Conservation (phyloP, 805 yeast genomes). For the Saturnispora galanensis region DNA sequence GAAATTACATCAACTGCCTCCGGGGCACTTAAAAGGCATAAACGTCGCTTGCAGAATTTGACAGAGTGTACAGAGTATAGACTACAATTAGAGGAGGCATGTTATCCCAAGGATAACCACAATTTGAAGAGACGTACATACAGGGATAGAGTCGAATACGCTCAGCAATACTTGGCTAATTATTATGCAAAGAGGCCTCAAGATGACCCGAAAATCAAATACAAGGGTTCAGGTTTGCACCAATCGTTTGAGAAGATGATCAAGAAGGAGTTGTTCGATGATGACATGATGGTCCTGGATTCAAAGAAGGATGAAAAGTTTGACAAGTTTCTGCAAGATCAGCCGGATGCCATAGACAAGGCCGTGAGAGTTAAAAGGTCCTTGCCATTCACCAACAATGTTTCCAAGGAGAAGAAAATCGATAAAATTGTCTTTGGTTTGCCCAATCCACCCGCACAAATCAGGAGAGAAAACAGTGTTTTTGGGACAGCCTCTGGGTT, state of each 20-base stretch:
- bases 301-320: not conserved
- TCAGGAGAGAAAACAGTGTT: constrained; percentile 20
- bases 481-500: not conserved
- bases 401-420: not conserved
- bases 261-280: not conserved
- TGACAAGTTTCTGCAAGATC: not conserved
- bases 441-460: constrained; percentile 7
- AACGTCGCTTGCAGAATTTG: constrained; percentile 23
- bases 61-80: constrained; percentile 27
- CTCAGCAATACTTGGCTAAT: constrained; percentile 17
- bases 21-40: constrained; percentile 19
- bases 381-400: not conserved
- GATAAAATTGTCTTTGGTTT: constrained; percentile 16
- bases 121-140: constrained; percentile 10
- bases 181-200: constrained; percentile 10
- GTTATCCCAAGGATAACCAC: constrained; percentile 12
- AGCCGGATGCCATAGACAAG: constrained; percentile 7
- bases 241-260: constrained; percentile 1
- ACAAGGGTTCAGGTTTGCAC: constrained; percentile 4
- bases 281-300: not conserved
- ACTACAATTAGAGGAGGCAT: constrained; percentile 21
- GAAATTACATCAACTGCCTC: constrained; percentile 31
- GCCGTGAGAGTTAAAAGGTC: not conserved
- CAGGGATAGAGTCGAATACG: constrained; percentile 18
- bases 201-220: constrained; percentile 6